Percentiles rank a stretch among this genome's conserved stretches.
phyloP scores from a whole-genome alignment of 768 basidiomycete genomes.

The Porpolomopsis calyptriformis region DNA sequence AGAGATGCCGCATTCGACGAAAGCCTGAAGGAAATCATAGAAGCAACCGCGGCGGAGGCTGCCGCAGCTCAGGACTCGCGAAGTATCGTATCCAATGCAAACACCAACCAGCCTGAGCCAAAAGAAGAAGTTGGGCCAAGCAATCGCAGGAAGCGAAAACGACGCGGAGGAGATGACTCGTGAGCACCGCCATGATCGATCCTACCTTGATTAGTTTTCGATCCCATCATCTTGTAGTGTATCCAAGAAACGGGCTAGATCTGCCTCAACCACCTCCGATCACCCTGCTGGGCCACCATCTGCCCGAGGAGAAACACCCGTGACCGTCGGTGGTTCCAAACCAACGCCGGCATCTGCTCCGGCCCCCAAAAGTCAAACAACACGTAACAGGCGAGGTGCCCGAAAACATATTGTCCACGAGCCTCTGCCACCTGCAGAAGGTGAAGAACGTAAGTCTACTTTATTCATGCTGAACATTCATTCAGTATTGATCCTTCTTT shows the following conservation, averaged over 20 bases:
- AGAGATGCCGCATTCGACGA: conserved; percentile 91
- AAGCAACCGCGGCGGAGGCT: conserved; percentile 64
- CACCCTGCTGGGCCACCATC: conserved; percentile 30
- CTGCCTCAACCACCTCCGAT: conserved; percentile 63
- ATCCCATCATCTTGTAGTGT: no score
- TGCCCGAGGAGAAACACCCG: conserved; percentile 34
- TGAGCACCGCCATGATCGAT: conserved; percentile 23
- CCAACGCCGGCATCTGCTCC: conserved; percentile 20
- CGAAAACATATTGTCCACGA: conserved; percentile 31
- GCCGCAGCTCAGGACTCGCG: conserved; percentile 38
- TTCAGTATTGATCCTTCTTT: no score
- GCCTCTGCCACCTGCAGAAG: conserved; percentile 30
- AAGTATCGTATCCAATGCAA: conserved; percentile 24
- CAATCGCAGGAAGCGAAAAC: conserved; percentile 63
- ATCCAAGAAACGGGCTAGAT: conserved; percentile 65
- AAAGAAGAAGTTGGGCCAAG: conserved; percentile 34
- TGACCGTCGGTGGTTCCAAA: conserved; percentile 20
- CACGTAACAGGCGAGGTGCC: conserved; percentile 32
- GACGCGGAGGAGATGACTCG: conserved; percentile 63
- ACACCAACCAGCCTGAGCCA: conserved; percentile 28
- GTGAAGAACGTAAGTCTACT: conserved; percentile 50
- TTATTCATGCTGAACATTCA: no score
- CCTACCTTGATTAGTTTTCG: background rate
- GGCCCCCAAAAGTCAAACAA: conserved; percentile 19
- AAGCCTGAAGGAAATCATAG: conserved; percentile 67